phyloP scores from a whole-genome alignment of 805 yeast genomes.

The Yarrowia hollandica region DNA sequence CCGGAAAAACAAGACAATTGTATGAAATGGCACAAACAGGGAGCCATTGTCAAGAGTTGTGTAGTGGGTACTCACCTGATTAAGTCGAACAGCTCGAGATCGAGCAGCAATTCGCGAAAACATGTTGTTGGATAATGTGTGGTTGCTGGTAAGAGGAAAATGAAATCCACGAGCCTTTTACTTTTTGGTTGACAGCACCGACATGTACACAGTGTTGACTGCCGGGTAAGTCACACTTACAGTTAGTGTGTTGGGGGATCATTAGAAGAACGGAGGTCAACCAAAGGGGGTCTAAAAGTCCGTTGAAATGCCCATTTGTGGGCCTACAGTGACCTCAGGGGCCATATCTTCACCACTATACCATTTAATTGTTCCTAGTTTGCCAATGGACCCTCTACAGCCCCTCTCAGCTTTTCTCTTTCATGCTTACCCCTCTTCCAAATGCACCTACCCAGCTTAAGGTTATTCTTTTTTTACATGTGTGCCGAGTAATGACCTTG shows the following conservation, averaged over 20 bases:
- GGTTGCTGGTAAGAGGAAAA: slow-evolving; percentile 27
- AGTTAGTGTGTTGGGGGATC: slow-evolving; percentile 11
- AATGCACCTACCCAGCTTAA: slow-evolving; percentile 13
- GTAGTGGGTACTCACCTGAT: slow-evolving; percentile 18
- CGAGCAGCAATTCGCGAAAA: slow-evolving; percentile 30
- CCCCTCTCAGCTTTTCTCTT: not conserved
- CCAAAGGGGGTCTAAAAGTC: not conserved
- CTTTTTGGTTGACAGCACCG: slow-evolving; percentile 23
- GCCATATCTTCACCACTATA: too few relatives aligned
- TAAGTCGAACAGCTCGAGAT: slow-evolving; percentile 29
- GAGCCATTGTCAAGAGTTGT: not conserved
- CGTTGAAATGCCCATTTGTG: not conserved
- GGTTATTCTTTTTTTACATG: slow-evolving; percentile 8
- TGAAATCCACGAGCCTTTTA: slow-evolving; percentile 27
- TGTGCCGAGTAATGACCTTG: slow-evolving; percentile 19
- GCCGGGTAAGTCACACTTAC: slow-evolving; percentile 9
- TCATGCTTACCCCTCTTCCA: slow-evolving; percentile 26
- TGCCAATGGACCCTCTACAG: not conserved
- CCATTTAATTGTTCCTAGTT: too few relatives aligned
- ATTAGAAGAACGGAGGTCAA: not conserved
- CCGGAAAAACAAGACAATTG: slow-evolving; percentile 19
- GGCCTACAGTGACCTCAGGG: too few relatives aligned
- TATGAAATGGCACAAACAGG: not conserved
- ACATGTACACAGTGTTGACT: slow-evolving; percentile 26
- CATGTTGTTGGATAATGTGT: slow-evolving; percentile 16